phyloP scores from a whole-genome alignment of 2,329 filamentous ascomycete genomes.

The Ceratocystis eucalypticola region DNA sequence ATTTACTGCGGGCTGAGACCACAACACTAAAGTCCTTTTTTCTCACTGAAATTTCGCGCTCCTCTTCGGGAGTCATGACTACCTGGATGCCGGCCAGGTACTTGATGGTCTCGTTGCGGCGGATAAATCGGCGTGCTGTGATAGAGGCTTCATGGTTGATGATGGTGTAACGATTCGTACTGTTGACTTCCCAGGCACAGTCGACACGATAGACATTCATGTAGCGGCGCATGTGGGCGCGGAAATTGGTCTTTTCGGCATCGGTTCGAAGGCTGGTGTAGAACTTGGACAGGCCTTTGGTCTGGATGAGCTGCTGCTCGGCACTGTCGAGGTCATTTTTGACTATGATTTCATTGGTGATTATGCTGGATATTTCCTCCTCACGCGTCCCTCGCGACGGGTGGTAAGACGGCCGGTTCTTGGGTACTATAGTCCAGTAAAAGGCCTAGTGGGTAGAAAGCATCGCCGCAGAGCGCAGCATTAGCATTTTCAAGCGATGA shows the following conservation, averaged over 20 bases:
- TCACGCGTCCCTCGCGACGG: conserved; percentile 65
- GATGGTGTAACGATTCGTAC: conserved; percentile 91
- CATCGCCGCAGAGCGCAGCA: conserved; percentile 1
- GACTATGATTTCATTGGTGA: conserved; percentile 56
- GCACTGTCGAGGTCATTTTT: conserved; percentile 57
- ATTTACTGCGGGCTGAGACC: conserved; percentile 81
- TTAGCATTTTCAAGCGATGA: conserved; percentile 21
- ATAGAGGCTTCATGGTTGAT: conserved; percentile 78
- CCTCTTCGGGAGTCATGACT: conserved; percentile 81
- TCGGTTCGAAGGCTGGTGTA: conserved; percentile 52
- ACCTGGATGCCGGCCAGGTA: conserved; percentile 88
- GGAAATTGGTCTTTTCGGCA: conserved; percentile 77
- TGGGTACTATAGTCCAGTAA: conserved; percentile 93
- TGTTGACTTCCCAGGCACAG: conserved; percentile 81
- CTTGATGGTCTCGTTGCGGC: conserved; percentile 73
- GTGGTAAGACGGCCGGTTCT: conserved; percentile 79
- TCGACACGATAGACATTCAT: conserved; percentile 86
- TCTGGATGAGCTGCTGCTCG: conserved; percentile 56
- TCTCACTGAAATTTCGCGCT: conserved; percentile 61
- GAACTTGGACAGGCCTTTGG: conserved; percentile 63
- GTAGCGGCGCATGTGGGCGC: conserved; percentile 74
- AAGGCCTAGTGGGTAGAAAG: conserved; percentile 48
- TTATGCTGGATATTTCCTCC: conserved; percentile 46
- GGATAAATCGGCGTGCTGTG: conserved; percentile 65
- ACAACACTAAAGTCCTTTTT: conserved; percentile 96